Evolutionary conservation across 192 early-diverging fungal genomes (phyloP), one percentile per base, ranked within the genome.

Genomic region (Backusella psychrophila): DNA sequence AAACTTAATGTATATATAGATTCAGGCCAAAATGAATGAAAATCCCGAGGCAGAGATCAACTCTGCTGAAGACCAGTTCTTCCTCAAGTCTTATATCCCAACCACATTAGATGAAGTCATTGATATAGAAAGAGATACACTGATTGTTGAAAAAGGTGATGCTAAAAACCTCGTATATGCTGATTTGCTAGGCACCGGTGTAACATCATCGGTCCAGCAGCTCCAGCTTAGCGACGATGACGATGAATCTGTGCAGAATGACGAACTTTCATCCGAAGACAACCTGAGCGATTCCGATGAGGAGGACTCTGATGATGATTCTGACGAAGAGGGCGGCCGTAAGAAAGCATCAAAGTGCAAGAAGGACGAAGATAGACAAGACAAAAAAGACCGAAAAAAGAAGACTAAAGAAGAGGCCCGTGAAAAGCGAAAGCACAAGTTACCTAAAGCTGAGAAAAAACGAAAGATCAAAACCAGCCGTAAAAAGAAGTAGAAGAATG

Each of bases 361-460:
- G 76, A 89, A 90, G 75, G 86, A 91, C 77, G 95, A 97, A 74
- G 94, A 94, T 78, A 96, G 94, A 85, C 93, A 97, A 4, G 87
- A 88, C 2, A 98, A 98, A 85, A 95, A 93, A 82, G 94, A 93
- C 74, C 92, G 94, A 59, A 97, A 99, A 79, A 86, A 90, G 66
- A 89, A 89, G 9, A 88, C 88, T 26, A 99, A 97, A 82, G 97
- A 99, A 63, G 94, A 91, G 69, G 93, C 92, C 49, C 91, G 96
- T 46, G 96, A 97, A 77, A 93, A 94, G 80, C 87, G 97, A 79
- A 97, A 98, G 79, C 88, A 86, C 78, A 99, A 99, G 86, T 90
- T 97, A 17, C 96, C 97, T 29, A 99, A 99, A 84, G 90, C 94
- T 17, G 94, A 96, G 81, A 99, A 99, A 83, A 99, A 98, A 82